Conservation (phyloP, 2,329 filamentous ascomycete species). For the Conoideocrella luteorostrata region DNA sequence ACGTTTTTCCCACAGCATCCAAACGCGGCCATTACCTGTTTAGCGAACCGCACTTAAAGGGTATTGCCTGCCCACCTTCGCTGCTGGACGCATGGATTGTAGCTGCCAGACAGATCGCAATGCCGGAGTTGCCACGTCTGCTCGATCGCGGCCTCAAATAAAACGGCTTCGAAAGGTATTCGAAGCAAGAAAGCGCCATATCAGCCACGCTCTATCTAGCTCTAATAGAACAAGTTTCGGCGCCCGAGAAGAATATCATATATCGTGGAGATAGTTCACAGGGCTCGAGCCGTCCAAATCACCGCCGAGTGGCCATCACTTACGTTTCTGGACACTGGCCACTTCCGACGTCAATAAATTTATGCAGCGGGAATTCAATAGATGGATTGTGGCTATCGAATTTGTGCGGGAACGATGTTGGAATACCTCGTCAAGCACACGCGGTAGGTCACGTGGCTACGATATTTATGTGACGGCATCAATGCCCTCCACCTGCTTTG, state of each 20-base stretch:
- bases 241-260: not conserved
- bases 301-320: not conserved
- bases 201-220: not conserved
- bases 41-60: not conserved
- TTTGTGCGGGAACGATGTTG: not conserved
- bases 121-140: not conserved
- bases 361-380: not conserved
- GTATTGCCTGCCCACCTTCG: not conserved
- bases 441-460: no score
- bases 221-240: not conserved
- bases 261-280: not conserved
- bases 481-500: no score
- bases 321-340: not conserved
- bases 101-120: not conserved
- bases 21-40: not conserved
- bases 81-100: not conserved
- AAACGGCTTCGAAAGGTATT: not conserved
- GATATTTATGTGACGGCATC: no score
- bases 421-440: no score
- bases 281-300: not conserved
- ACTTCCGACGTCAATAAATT: not conserved
- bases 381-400: not conserved
- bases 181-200: not conserved
- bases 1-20: not conserved
- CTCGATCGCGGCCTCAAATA: not conserved